Base-by-base conservation (phyloP, 495 filamentous ascomycete genomes). In the Hypoxylon intermedium region DNA sequence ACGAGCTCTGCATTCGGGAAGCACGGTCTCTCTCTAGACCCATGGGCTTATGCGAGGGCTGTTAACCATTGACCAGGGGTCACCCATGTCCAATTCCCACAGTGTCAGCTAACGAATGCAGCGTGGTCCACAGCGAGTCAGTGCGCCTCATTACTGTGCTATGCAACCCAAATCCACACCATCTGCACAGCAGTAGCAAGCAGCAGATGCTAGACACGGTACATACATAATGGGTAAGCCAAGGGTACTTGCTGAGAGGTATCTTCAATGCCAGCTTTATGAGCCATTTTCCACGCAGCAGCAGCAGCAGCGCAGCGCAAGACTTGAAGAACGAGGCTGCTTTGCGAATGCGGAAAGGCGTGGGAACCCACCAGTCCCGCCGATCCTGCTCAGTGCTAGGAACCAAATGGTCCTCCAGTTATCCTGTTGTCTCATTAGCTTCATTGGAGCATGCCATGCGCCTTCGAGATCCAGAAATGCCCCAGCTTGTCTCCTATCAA, bases 161-260 rank as follows among this genome's bases (percentile, higher is more conserved):
- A 33, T 52, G 47, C 38, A 53, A 63, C 48, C 31, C 12, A 34
- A 2, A 43, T 19, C 40, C 40, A 43, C 40, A 58, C 42, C 49
- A 21, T 31, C 48, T 56, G 55, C 55, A 60, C 51, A 52, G 55
- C 61, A 59, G 51, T 24, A 40, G 26, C 41, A 26, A 26, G 16
- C 30, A 49, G 6, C 16, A 40, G 49, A 65, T 52, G 50, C 44
- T 36, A 65, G 50, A 54, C 61, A 47, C 62, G 56, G 51, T 65
- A 57, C 56, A 55, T 65, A 65, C 62, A 65, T 13, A 60, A 65
- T 60, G 42, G 62, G 51, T 65, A 65, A 65, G 34, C 62, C 62
- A 65, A n/a, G n/a, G 62, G 18, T 53, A 54, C 44, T 24, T 52
- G 0, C 21, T 19, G 37, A 30, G 5, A 16, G 24, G 24, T 46